Evolutionary conservation across 2,329 filamentous ascomycete genomes (phyloP).

Genomic region (Stagonosporopsis chrysanthemi): DNA sequence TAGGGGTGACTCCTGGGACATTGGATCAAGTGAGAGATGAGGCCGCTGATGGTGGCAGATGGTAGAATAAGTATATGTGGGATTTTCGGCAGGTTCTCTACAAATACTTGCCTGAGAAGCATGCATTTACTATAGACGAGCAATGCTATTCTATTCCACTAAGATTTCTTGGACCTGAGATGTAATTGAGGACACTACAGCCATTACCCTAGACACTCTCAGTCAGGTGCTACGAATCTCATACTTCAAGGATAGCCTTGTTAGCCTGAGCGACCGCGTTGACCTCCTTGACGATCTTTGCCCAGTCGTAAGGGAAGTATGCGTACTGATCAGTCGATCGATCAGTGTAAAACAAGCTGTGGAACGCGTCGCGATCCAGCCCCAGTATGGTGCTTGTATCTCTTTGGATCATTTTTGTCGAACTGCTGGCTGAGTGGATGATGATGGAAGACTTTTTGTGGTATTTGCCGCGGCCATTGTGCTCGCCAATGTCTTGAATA

Average conservation of each 20-base stretch:
- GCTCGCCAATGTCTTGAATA: constrained; percentile 16
- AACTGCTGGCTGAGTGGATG: constrained; percentile 15
- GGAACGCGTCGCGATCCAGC: constrained; percentile 10
- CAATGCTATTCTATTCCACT: too few relatives aligned
- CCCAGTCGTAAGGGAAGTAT: constrained; percentile 19
- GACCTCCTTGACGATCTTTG: constrained; percentile 16
- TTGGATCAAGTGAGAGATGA: constrained; percentile 49
- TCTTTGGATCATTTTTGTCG: constrained; percentile 10
- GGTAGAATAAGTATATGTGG: neutral
- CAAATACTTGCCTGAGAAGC: too few relatives aligned
- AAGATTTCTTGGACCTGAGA: too few relatives aligned
- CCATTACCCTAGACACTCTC: neutral
- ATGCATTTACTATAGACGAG: too few relatives aligned
- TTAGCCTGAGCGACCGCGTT: constrained; percentile 19
- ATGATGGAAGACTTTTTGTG: constrained; percentile 12
- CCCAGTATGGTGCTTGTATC: constrained; percentile 14
- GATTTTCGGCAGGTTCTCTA: too few relatives aligned
- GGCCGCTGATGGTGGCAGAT: constrained; percentile 53
- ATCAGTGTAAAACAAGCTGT: constrained; percentile 20
- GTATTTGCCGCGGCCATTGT: constrained; percentile 18
- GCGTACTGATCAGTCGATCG: constrained; percentile 13
- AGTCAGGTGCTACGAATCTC: neutral
- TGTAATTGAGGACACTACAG: neutral
- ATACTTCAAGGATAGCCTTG: constrained; percentile 13
- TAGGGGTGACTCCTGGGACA: constrained; percentile 48